Percentiles rank a stretch among this genome's conserved stretches.
These are phyloP conservation scores for Colletotrichum sp. DNA, from an alignment of 2,329 filamentous ascomycete species.

Conservation along the genomic window DNA sequence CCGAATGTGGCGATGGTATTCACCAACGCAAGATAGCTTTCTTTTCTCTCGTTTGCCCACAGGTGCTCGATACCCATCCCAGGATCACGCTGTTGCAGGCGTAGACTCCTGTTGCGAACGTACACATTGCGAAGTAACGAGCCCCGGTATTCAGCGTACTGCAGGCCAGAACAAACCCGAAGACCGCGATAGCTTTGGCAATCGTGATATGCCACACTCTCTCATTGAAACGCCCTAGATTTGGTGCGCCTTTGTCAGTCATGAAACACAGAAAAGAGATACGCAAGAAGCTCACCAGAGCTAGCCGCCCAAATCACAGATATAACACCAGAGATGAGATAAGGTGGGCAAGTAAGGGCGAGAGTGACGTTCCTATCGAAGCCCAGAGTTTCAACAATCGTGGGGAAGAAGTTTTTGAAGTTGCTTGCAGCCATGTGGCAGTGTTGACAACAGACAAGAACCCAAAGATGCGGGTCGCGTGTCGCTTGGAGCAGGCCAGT, in stretches of 20 bases:
- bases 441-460: slow-evolving; percentile 28
- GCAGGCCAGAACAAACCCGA: slow-evolving; percentile 40
- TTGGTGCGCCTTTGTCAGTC: neutral
- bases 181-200: slow-evolving; percentile 39
- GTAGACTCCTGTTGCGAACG: slow-evolving; percentile 37
- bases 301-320: slow-evolving; percentile 44
- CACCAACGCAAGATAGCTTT: slow-evolving; percentile 37
- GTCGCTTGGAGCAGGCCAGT: slow-evolving; percentile 24
- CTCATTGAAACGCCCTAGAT: slow-evolving; percentile 45
- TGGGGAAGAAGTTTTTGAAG: slow-evolving; percentile 49
- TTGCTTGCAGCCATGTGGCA: slow-evolving; percentile 42
- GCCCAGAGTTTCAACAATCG: slow-evolving; percentile 34
- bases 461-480: slow-evolving; percentile 27
- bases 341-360: slow-evolving; percentile 51
- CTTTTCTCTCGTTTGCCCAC: slow-evolving; percentile 47
- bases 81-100: slow-evolving; percentile 47
- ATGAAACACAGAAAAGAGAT: too few relatives aligned
- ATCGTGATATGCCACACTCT: slow-evolving; percentile 41
- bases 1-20: slow-evolving; percentile 21
- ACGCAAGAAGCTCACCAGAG: slow-evolving; percentile 33
- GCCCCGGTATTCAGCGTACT: slow-evolving; percentile 31
- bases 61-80: slow-evolving; percentile 43
- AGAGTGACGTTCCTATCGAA: slow-evolving; percentile 41
- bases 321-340: slow-evolving; percentile 44
- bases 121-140: slow-evolving; percentile 36